These are phyloP conservation scores for Aegilops bicornis DNA, from an alignment of 176 grass and related monocot species.

Conservation along the genomic window DNA sequence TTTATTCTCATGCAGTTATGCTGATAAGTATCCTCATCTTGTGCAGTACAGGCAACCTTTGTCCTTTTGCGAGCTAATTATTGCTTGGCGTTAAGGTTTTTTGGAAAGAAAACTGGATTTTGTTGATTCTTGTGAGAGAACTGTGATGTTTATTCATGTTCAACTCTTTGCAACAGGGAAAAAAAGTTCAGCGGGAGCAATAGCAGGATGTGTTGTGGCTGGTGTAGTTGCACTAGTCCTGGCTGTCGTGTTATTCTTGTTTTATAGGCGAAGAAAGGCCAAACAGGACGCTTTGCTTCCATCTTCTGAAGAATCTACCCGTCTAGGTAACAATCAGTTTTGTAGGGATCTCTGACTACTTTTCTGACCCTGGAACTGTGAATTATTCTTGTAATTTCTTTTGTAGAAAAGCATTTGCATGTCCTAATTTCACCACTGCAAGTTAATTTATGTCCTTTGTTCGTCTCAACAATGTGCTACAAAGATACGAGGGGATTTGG, in stretches of 20 bases:
- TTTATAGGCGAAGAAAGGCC: conserved; percentile 63
- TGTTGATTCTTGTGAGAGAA: conserved; percentile 28
- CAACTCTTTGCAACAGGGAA: conserved; percentile 19
- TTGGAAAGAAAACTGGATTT: background rate
- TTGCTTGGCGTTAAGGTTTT: conserved; percentile 27
- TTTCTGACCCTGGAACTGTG: background rate
- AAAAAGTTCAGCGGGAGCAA: conserved; percentile 41
- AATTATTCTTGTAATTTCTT: background rate
- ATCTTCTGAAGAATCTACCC: conserved; percentile 57
- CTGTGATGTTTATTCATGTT: conserved; percentile 17
- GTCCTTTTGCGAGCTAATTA: conserved; percentile 35
- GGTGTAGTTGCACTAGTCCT: conserved; percentile 39
- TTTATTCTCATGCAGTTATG: background rate
- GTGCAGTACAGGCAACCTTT: conserved; percentile 68
- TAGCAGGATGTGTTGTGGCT: conserved; percentile 70
- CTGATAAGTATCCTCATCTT: conserved; percentile 41
- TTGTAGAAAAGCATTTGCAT: background rate
- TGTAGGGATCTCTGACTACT: background rate
- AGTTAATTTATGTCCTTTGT: background rate
- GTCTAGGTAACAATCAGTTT: conserved; percentile 40
- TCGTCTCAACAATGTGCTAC: background rate
- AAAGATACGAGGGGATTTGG: background rate
- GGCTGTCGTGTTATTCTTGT: conserved; percentile 36
- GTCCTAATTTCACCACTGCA: background rate
- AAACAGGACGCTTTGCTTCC: conserved; percentile 43